A percentile compares a stretch with the other conserved stretches of the same genome.
phyloP scores from a whole-genome alignment of 192 early-diverging fungal species.

The Diversispora epigaea region DNA sequence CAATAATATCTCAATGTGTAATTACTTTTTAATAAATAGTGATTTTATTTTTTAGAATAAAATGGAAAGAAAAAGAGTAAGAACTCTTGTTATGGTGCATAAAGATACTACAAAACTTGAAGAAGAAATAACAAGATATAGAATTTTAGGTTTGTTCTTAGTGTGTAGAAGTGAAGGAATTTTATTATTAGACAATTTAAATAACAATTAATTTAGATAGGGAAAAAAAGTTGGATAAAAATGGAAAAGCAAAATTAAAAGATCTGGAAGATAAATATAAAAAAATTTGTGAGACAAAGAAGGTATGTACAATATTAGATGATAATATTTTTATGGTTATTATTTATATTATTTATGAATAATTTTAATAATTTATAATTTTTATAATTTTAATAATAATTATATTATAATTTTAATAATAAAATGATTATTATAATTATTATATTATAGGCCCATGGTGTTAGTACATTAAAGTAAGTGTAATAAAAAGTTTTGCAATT shows the following conservation, averaged over 20 bases:
- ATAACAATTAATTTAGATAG: conserved; percentile 26
- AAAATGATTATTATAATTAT: too few relatives aligned
- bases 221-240: conserved; percentile 51
- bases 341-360: too few relatives aligned
- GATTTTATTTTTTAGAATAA: conserved; percentile 53
- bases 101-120: conserved; percentile 58
- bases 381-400: too few relatives aligned
- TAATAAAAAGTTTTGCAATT: too few relatives aligned
- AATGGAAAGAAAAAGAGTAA: conserved; percentile 57
- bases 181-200: conserved; percentile 12
- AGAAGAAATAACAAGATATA: conserved; percentile 49
- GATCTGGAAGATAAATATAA: conserved; percentile 47
- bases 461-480: neutral
- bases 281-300: conserved; percentile 60
- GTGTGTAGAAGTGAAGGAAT: neutral
- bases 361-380: too few relatives aligned
- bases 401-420: too few relatives aligned
- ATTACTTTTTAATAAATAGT: neutral
- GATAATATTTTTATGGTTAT: too few relatives aligned
- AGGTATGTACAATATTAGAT: conserved; percentile 34
- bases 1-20: neutral
- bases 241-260: conserved; percentile 43
- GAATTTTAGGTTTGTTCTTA: conserved; percentile 44
- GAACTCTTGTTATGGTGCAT: conserved; percentile 51
- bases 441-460: neutral